These are phyloP conservation scores for Botrytis sinoallii DNA, from an alignment of 2,329 filamentous ascomycete genomes.

Conservation along the genomic window DNA sequence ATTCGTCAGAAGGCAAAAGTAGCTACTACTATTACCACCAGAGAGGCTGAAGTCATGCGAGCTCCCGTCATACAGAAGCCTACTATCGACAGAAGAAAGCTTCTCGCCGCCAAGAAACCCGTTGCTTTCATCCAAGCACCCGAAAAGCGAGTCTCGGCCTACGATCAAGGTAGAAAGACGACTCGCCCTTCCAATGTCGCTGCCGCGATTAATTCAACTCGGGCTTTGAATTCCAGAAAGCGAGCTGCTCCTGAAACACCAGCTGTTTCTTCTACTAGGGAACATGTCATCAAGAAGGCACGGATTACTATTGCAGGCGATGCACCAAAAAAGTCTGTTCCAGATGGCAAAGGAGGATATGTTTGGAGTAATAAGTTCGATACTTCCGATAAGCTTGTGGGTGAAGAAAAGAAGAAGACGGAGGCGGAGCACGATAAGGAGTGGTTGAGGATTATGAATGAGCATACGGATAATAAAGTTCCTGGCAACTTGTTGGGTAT, in stretches of 20 bases:
- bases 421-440: background rate
- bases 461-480: background rate
- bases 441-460: background rate
- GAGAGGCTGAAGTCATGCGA: background rate
- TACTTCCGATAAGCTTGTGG: background rate
- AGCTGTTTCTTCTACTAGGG: background rate
- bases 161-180: background rate
- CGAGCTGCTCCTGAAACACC: background rate
- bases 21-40: no score
- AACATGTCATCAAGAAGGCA: background rate
- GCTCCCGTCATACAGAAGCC: background rate
- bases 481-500: background rate
- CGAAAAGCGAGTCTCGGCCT: background rate
- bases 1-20: background rate
- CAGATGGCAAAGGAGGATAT: background rate
- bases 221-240: background rate
- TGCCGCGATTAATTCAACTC: no score
- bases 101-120: background rate
- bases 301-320: background rate
- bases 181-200: background rate
- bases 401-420: background rate
- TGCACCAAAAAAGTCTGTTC: background rate
- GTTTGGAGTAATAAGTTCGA: background rate
- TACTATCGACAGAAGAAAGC: background rate
- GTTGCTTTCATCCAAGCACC: background rate